A percentile compares a stretch with the other conserved stretches of the same genome.
phyloP scores from a whole-genome alignment of 495 filamentous ascomycete species.

The Penicillium samsonianum region DNA sequence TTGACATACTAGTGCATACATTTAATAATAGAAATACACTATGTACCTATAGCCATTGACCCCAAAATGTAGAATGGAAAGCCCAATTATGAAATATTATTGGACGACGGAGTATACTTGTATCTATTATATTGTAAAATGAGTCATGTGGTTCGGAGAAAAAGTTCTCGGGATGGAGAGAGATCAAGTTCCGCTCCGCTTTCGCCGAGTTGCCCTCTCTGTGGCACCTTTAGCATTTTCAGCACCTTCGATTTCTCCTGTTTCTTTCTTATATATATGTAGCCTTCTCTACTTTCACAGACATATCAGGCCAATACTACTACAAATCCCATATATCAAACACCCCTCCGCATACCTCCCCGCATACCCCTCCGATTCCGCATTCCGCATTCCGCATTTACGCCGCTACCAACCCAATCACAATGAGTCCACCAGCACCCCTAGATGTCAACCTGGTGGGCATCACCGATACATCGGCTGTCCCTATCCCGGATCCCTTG shows the following conservation, averaged over 20 bases:
- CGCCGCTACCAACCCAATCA: conserved; percentile 6
- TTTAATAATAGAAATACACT: background rate
- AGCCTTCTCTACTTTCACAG: background rate
- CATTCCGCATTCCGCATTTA: conserved; percentile 7
- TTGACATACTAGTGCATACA: background rate
- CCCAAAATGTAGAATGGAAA: background rate
- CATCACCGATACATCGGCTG: conserved; percentile 40
- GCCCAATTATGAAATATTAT: too few species aligned
- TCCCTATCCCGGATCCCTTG: conserved; percentile 58
- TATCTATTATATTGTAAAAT: too few species aligned
- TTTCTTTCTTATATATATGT: background rate
- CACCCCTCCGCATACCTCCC: conserved; percentile 1
- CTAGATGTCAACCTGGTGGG: conserved; percentile 42
- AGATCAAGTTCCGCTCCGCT: conserved; percentile 18
- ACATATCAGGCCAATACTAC: background rate
- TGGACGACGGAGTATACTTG: too few species aligned
- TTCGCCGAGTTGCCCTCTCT: conserved; percentile 9
- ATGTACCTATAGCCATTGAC: background rate
- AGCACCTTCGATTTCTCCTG: background rate
- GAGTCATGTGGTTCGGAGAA: conserved; percentile 28
- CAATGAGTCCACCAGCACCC: conserved; percentile 47
- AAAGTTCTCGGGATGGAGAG: conserved; percentile 18
- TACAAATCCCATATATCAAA: background rate
- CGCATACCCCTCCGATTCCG: conserved; percentile 18
- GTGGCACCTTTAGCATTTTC: too few species aligned